phyloP scores from a whole-genome alignment of 441 rosid species.

The Cnidoscolus chayamansa region DNA sequence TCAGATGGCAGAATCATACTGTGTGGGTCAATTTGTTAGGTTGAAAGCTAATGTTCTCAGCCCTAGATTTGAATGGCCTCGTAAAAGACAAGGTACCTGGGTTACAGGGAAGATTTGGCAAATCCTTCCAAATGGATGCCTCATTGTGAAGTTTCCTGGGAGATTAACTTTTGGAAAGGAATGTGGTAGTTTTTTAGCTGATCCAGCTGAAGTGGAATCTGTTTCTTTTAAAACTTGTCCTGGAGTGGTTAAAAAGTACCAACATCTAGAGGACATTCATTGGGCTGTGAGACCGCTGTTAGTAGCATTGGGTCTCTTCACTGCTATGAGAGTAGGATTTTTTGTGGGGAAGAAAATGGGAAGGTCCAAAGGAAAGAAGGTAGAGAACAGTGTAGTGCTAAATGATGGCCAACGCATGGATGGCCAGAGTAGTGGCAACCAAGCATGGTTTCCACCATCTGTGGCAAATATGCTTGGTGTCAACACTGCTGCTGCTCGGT shows the following conservation, averaged over 20 bases:
- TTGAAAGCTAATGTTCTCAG: constrained; percentile 51
- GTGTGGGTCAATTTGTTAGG: constrained; percentile 71
- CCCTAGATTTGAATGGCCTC: constrained; percentile 86
- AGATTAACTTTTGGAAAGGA: constrained; percentile 53
- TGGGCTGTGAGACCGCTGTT: constrained; percentile 91
- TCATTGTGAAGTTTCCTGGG: constrained; percentile 75
- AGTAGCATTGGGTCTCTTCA: constrained; percentile 60
- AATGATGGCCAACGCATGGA: constrained; percentile 38
- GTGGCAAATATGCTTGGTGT: constrained; percentile 49
- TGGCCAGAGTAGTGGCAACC: constrained; percentile 29
- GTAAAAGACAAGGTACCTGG: constrained; percentile 52
- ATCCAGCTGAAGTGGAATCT: constrained; percentile 82
- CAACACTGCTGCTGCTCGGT: constrained; percentile 26
- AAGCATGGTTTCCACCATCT: constrained; percentile 59
- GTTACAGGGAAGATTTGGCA: constrained; percentile 70
- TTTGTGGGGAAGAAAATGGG: constrained; percentile 49
- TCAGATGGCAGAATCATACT: constrained; percentile 72
- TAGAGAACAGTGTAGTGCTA: constrained; percentile 24
- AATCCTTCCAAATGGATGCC: constrained; percentile 80
- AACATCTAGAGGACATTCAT: constrained; percentile 85
- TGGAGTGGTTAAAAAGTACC: constrained; percentile 61
- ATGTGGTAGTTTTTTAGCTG: constrained; percentile 52
- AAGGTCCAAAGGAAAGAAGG: constrained; percentile 44
- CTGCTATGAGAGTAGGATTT: constrained; percentile 62
- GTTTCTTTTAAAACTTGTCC: constrained; percentile 58